Conservation (phyloP, 371 early-diverging fungal species). For the Apophysomyces trapeziformis region DNA sequence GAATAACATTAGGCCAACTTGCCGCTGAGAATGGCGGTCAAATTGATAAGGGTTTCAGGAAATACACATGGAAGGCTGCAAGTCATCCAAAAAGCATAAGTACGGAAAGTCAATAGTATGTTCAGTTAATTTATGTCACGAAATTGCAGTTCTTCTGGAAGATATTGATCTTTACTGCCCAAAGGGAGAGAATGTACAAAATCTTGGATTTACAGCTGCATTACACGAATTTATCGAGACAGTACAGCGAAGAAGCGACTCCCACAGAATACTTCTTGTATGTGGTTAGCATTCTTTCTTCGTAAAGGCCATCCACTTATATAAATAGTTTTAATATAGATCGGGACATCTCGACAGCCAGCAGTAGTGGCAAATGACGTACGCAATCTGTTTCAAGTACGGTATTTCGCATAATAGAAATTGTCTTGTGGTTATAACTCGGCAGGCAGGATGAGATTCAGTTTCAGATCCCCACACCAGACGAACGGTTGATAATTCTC, state of each 20-base stretch:
- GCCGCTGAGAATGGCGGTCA: constrained; percentile 44
- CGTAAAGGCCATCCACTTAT: neutral
- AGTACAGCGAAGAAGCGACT: constrained; percentile 7
- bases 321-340: constrained; percentile 11
- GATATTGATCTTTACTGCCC: constrained; percentile 63
- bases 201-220: constrained; percentile 34
- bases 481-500: constrained; percentile 51
- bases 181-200: constrained; percentile 36
- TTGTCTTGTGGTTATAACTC: constrained; percentile 23
- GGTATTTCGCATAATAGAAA: constrained; percentile 1
- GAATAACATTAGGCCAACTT: constrained; percentile 36
- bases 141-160: constrained; percentile 49
- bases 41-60: constrained; percentile 41
- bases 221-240: constrained; percentile 15
- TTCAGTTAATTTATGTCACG: neutral
- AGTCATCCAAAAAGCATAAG: constrained; percentile 17
- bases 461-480: constrained; percentile 61
- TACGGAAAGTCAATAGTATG: constrained; percentile 9
- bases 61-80: constrained; percentile 29
- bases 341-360: constrained; percentile 25
- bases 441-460: constrained; percentile 39
- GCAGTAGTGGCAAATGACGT: constrained; percentile 14
- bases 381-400: constrained; percentile 28
- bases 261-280: neutral
- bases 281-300: neutral